These are phyloP conservation scores for Cutaneotrichosporon cutaneum DNA, from an alignment of 1,284 basidiomycete genomes.

Conservation along the genomic window DNA sequence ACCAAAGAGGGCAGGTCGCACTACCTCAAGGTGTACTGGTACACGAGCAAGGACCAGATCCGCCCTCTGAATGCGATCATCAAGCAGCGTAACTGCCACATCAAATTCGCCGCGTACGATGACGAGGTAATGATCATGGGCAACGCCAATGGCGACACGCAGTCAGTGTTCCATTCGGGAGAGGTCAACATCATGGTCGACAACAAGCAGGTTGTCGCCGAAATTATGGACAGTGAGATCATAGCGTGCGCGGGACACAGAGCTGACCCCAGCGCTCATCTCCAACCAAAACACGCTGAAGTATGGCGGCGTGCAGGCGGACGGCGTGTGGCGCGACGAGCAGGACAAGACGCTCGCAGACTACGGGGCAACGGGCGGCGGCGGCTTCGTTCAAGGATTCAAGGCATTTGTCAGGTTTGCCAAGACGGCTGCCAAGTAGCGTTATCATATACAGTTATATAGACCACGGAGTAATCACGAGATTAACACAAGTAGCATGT, in stretches of 20 bases:
- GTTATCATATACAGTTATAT: not conserved
- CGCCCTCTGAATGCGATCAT: conserved; percentile 68
- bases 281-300: conserved; percentile 69
- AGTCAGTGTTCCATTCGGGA: conserved; percentile 75
- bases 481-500: conserved; percentile 5
- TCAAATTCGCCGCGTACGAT: conserved; percentile 73
- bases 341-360: conserved; percentile 56
- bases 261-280: conserved; percentile 55
- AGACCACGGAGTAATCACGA: not conserved
- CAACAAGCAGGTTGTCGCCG: conserved; percentile 60
- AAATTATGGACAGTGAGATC: conserved; percentile 60
- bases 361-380: conserved; percentile 48
- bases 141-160: conserved; percentile 58
- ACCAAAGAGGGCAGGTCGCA: conserved; percentile 57
- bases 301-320: conserved; percentile 63
- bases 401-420: conserved; percentile 42
- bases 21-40: conserved; percentile 68
- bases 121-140: conserved; percentile 69
- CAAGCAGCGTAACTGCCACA: conserved; percentile 74
- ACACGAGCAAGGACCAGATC: conserved; percentile 58
- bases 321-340: conserved; percentile 67
- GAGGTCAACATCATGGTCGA: conserved; percentile 77
- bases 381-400: conserved; percentile 44
- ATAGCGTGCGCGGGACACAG: not conserved
- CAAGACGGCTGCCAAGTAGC: conserved; percentile 36